Percentiles rank a stretch among this genome's conserved stretches.
These are phyloP conservation scores for Thinopyrum elongatum DNA, from an alignment of 176 grass and related monocot species.

Conservation along the genomic window DNA sequence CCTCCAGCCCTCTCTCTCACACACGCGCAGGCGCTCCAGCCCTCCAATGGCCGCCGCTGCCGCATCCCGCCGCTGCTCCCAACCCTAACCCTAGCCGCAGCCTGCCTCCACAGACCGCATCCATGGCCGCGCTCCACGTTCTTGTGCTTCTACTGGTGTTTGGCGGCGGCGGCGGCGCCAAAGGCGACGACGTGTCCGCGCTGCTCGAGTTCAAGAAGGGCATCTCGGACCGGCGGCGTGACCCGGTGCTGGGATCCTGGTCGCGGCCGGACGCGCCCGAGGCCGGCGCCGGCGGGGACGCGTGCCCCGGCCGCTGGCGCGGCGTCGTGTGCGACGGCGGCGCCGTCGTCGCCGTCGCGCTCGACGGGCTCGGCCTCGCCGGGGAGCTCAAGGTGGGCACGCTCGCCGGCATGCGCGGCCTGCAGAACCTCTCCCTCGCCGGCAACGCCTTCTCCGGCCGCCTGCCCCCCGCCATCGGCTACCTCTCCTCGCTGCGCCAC, in stretches of 20 bases:
- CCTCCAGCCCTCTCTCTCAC: slow-evolving; percentile 13
- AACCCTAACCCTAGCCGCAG: slow-evolving; percentile 40
- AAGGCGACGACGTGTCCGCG: slow-evolving; percentile 56
- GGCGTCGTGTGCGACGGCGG: slow-evolving; percentile 78
- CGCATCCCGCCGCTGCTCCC: not conserved
- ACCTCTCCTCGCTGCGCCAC: slow-evolving; percentile 61
- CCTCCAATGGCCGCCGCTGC: slow-evolving; percentile 47
- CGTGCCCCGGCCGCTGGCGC: slow-evolving; percentile 53
- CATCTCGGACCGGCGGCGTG: slow-evolving; percentile 42
- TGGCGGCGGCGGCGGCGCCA: not conserved
- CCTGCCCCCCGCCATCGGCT: slow-evolving; percentile 73
- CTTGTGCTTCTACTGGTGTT: slow-evolving; percentile 25
- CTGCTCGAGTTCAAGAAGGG: slow-evolving; percentile 98
- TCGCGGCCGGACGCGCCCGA: slow-evolving; percentile 24
- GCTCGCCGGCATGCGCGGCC: slow-evolving; percentile 49
- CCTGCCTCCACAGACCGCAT: not conserved
- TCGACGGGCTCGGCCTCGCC: slow-evolving; percentile 67
- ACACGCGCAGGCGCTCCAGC: not conserved
- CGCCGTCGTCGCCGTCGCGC: slow-evolving; percentile 55
- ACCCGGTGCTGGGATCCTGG: slow-evolving; percentile 65
- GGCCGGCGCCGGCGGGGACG: slow-evolving; percentile 19
- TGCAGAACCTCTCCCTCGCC: slow-evolving; percentile 80
- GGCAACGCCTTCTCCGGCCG: slow-evolving; percentile 97
- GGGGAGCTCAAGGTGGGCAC: slow-evolving; percentile 89
- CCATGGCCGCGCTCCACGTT: slow-evolving; percentile 44